These are phyloP conservation scores for Gomphus sp. DNA, from an alignment of 1,284 basidiomycete genomes.

Conservation along the genomic window DNA sequence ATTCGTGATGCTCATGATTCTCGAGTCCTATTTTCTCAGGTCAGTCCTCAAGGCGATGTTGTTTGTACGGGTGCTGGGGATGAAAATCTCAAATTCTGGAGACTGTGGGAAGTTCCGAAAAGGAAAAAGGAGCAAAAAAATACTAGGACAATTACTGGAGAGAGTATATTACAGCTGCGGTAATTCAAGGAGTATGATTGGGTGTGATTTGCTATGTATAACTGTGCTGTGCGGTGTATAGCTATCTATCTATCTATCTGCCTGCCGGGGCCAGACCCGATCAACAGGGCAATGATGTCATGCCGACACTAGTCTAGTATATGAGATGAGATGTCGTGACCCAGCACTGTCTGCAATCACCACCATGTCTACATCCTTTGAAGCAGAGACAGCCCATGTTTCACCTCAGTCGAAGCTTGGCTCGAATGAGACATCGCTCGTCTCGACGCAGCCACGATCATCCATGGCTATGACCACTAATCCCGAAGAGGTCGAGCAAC, in stretches of 20 bases:
- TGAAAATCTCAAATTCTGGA: conserved; percentile 93
- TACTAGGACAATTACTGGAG: conserved; percentile 22
- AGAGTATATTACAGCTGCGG: conserved; percentile 10
- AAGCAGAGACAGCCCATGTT: background rate
- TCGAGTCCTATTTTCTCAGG: conserved; percentile 76
- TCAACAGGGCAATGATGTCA: background rate
- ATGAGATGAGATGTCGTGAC: background rate
- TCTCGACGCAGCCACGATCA: conserved; percentile 3
- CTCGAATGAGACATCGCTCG: background rate
- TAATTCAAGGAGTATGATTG: background rate
- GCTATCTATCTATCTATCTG: background rate
- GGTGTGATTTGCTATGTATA: background rate
- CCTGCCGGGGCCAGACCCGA: too few species aligned
- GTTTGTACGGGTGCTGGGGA: conserved; percentile 88
- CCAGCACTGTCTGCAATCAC: background rate
- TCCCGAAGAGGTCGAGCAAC: background rate
- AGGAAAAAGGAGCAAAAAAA: conserved; percentile 40
- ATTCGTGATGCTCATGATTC: conserved; percentile 89
- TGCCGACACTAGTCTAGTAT: background rate
- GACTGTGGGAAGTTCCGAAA: conserved; percentile 57
- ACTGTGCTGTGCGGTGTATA: background rate
- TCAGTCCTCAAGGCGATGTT: conserved; percentile 82
- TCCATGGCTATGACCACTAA: conserved; percentile 3
- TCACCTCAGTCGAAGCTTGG: background rate
- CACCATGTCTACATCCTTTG: background rate